Base-by-base conservation (phyloP, 768 basidiomycete species). In the Crucibulum laeve region DNA sequence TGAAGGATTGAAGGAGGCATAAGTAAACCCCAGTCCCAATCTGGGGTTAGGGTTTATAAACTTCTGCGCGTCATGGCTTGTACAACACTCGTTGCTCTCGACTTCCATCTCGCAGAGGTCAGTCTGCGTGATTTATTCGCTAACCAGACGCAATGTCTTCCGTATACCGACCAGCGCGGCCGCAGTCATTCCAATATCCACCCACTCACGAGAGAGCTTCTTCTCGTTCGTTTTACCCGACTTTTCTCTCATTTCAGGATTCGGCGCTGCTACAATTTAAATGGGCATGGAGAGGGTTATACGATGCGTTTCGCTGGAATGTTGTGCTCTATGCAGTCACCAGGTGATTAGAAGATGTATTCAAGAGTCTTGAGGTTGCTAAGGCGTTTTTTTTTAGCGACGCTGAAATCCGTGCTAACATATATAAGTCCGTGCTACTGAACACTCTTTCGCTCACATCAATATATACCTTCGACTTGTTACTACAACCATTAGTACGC, bases 251-350 rank as follows among this genome's bases (percentile, higher is more conserved):
- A 1, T 49, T 84, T 3, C 70, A 69, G 11, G 76, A 85, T 19
- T 81, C 87, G 0, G 55, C 77, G 14, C 57, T 65, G 53, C 65
- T 88, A 3, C 87, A 90, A 53, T 46, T 78, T 7, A 68, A 60
- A 40, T 90, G 80, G 66, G 70, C 75, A 11, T 69, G 69, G 52
- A 61, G 62, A 7, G 89, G 88, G 13, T 56, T 90, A 8, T 55
- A 76, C 32, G 88, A 91, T 63, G 77, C 87, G 11, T 85, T 78
- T 58, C 76, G 86, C 23, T 87, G 85, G 84, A 76, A 80, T 59
- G 57, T 76, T 19, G 82, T 89, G 40, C 43, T 81, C 26, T 62
- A 70, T 38, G 75, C 80, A 1, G 69, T 84, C 30, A 62, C 71
- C 33, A 77, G 77, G 87, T 89, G 63, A 42, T 59, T 53, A 23